phyloP scores from a whole-genome alignment of 805 yeast species.

The Yamadazyma sp. region DNA sequence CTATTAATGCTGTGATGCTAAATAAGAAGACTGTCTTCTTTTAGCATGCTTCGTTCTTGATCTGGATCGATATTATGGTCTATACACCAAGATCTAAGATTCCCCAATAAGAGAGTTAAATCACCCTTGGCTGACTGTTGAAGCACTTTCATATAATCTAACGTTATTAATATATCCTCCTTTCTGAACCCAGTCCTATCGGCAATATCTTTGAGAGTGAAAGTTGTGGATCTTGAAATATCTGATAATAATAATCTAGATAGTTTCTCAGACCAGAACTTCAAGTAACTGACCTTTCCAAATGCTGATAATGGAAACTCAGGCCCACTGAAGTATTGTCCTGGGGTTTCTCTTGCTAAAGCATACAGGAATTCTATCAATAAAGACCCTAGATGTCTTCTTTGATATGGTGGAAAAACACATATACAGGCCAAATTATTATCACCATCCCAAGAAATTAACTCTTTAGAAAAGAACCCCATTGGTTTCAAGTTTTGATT shows the following conservation, averaged over 20 bases:
- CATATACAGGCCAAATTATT: conserved; percentile 84
- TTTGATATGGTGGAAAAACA: conserved; percentile 89
- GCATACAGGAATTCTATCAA: conserved; percentile 82
- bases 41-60: conserved; percentile 26
- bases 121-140: conserved; percentile 4
- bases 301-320: conserved; percentile 85
- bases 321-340: conserved; percentile 75
- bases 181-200: conserved; percentile 59
- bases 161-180: conserved; percentile 57
- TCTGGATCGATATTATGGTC: conserved; percentile 20
- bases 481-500: conserved; percentile 48
- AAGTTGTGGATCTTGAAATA: conserved; percentile 6
- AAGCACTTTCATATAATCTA: conserved; percentile 49
- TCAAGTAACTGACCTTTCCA: conserved; percentile 69
- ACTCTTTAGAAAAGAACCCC: conserved; percentile 92
- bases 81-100: conserved; percentile 28
- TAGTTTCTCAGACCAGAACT: conserved; percentile 65
- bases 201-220: conserved; percentile 51
- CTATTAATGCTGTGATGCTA: no score
- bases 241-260: conserved; percentile 17
- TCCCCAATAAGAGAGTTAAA: conserved; percentile 12
- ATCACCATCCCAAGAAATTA: conserved; percentile 73
- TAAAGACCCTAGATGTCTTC: conserved; percentile 71
- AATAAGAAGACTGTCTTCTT: conserved; percentile 27
- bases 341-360: conserved; percentile 53